Conservation (phyloP, 1,139 yeast species). For the Blastobotrys elegans region DNA sequence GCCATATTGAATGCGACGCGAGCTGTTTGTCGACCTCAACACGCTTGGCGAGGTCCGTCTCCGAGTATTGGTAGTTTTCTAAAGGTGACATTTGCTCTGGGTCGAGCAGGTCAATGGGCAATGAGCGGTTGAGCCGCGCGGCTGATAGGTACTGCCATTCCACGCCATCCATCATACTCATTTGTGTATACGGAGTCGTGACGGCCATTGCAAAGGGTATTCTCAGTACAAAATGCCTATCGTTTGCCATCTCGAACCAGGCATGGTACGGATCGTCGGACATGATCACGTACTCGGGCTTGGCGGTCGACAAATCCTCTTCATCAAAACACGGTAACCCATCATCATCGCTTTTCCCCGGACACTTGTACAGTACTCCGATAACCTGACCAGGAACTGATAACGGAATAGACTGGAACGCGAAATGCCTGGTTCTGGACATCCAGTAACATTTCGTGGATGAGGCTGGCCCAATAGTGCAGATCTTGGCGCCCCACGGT, state of each 20-base stretch:
- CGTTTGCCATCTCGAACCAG: constrained; percentile 10
- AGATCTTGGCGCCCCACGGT: constrained; percentile 25
- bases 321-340: constrained; percentile 9
- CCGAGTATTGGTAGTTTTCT: constrained; percentile 8
- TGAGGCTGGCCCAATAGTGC: constrained; percentile 15
- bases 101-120: not conserved
- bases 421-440: constrained; percentile 10
- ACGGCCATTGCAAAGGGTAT: constrained; percentile 12
- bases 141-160: not conserved
- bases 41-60: not conserved
- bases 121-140: not conserved
- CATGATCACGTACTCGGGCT: constrained; percentile 5
- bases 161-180: not conserved
- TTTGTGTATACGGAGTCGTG: not conserved
- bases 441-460: constrained; percentile 8
- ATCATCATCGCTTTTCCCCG: constrained; percentile 5
- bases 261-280: constrained; percentile 11
- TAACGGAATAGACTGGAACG: constrained; percentile 7
- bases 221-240: constrained; percentile 6
- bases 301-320: not conserved
- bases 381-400: constrained; percentile 10
- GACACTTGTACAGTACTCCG: constrained; percentile 11
- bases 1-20: not conserved
- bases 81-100: not conserved
- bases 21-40: constrained; percentile 1